Evolutionary conservation across 2,329 filamentous ascomycete species (phyloP).

Genomic region (Beauveria medogensis): DNA sequence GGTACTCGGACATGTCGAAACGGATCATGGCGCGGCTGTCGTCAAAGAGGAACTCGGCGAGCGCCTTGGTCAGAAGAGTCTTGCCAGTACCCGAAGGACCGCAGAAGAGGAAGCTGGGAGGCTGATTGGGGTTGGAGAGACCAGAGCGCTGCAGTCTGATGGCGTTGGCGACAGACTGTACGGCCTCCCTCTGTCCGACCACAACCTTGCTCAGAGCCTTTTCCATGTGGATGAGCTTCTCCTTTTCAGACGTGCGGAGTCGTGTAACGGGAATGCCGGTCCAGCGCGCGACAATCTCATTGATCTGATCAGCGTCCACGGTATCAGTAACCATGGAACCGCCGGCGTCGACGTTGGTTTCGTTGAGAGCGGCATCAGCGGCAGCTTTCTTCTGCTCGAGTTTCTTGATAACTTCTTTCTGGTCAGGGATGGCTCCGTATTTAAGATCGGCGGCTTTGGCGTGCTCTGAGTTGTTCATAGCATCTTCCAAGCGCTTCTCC

Average conservation of each 20-base stretch:
- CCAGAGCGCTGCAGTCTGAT: conserved; percentile 93
- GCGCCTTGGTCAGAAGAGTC: conserved; percentile 89
- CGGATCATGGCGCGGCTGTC: conserved; percentile 96
- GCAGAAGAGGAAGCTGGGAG: conserved; percentile 97
- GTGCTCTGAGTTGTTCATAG: conserved; percentile 79
- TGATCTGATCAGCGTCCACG: conserved; percentile 96
- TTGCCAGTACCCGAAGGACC: conserved; percentile 98
- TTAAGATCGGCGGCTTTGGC: conserved; percentile 85
- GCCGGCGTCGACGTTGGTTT: conserved; percentile 46
- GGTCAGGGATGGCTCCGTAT: conserved; percentile 95
- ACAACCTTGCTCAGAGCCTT: conserved; percentile 74
- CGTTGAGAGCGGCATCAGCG: conserved; percentile 64
- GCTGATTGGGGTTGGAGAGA: conserved; percentile 90
- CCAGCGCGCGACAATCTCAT: conserved; percentile 94
- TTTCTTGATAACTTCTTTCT: conserved; percentile 68
- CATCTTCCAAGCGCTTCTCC: conserved; percentile 86
- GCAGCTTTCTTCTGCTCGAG: conserved; percentile 74
- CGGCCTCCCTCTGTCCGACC: conserved; percentile 89
- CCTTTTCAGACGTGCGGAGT: conserved; percentile 91
- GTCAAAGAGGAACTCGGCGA: conserved; percentile 97
- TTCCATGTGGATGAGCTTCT: conserved; percentile 98
- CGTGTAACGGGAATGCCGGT: conserved; percentile 97
- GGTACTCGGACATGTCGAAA: conserved; percentile 99
- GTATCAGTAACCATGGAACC: conserved; percentile 81
- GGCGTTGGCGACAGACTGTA: conserved; percentile 86